phyloP scores from a whole-genome alignment of 2,329 filamentous ascomycete genomes.

The Pleurostoma richardsiae region DNA sequence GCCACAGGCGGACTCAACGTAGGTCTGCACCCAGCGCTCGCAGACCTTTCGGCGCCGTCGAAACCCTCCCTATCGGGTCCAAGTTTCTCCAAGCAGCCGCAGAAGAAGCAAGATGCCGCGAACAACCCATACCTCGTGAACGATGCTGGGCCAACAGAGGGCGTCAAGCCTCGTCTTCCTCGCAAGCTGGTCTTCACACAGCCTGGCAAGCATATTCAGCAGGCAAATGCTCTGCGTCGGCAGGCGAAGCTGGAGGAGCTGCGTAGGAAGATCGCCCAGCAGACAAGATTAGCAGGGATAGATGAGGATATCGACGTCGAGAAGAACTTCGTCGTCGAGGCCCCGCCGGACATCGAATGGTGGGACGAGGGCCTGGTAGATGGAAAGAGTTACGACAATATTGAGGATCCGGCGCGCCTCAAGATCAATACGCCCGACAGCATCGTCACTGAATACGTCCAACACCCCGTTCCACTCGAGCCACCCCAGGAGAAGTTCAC shows the following conservation, averaged over 20 bases:
- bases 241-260: slow-evolving; percentile 88
- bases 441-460: slow-evolving; percentile 85
- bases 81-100: not conserved
- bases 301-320: slow-evolving; percentile 88
- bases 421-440: slow-evolving; percentile 76
- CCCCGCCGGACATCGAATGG: slow-evolving; percentile 89
- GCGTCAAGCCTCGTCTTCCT: slow-evolving; percentile 60
- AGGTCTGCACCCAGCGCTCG: slow-evolving; percentile 71
- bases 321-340: slow-evolving; percentile 80
- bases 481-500: slow-evolving; percentile 84
- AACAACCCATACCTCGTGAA: slow-evolving; percentile 82
- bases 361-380: slow-evolving; percentile 89
- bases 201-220: slow-evolving; percentile 95
- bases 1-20: slow-evolving; percentile 67
- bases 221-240: slow-evolving; percentile 81
- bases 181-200: slow-evolving; percentile 85
- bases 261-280: slow-evolving; percentile 87
- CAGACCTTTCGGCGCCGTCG: slow-evolving; percentile 32
- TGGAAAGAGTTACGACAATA: slow-evolving; percentile 67
- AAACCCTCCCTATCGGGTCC: not conserved
- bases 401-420: slow-evolving; percentile 59
- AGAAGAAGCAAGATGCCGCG: slow-evolving; percentile 6
- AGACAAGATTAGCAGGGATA: slow-evolving; percentile 84
- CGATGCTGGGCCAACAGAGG: slow-evolving; percentile 55
- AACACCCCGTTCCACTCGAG: slow-evolving; percentile 87